Conservation (phyloP, 179 eudicot genomes). For the Beta macrorhiza region DNA sequence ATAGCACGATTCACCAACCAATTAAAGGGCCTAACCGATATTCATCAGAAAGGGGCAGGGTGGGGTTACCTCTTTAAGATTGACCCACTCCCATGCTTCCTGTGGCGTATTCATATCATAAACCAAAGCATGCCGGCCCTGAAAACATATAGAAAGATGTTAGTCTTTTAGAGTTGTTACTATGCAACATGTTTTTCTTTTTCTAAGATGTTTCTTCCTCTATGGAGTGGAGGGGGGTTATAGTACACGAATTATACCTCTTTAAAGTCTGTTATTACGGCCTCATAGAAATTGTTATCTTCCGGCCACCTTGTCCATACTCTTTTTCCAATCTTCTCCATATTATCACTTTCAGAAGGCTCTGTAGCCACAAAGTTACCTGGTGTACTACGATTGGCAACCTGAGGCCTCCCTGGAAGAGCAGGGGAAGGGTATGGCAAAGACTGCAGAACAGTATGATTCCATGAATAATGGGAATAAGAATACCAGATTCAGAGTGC, state of each 20-base stretch:
- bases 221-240: not conserved
- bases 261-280: slow-evolving; percentile 50
- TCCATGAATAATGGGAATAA: slow-evolving; percentile 12
- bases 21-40: not conserved
- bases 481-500: not conserved
- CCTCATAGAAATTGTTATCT: slow-evolving; percentile 68
- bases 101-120: slow-evolving; percentile 50
- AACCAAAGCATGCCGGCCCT: slow-evolving; percentile 64
- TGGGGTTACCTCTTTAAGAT: slow-evolving; percentile 56
- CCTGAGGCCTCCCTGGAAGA: slow-evolving; percentile 50
- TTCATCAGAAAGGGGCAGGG: not conserved
- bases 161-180: not conserved
- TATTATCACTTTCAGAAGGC: slow-evolving; percentile 39
- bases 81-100: slow-evolving; percentile 71
- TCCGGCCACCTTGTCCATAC: slow-evolving; percentile 74
- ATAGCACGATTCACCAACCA: not conserved
- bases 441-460: slow-evolving; percentile 25
- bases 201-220: not conserved
- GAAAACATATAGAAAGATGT: slow-evolving; percentile 16
- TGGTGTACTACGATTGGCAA: slow-evolving; percentile 32
- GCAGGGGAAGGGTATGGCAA: slow-evolving; percentile 49
- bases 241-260: slow-evolving; percentile 21
- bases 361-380: slow-evolving; percentile 40
- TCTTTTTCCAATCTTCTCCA: slow-evolving; percentile 56
- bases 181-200: not conserved